A percentile compares a stretch with the other conserved stretches of the same genome.
Evolutionary conservation across 1,284 basidiomycete genomes (phyloP).

Genomic region (Vanrija sp.): DNA sequence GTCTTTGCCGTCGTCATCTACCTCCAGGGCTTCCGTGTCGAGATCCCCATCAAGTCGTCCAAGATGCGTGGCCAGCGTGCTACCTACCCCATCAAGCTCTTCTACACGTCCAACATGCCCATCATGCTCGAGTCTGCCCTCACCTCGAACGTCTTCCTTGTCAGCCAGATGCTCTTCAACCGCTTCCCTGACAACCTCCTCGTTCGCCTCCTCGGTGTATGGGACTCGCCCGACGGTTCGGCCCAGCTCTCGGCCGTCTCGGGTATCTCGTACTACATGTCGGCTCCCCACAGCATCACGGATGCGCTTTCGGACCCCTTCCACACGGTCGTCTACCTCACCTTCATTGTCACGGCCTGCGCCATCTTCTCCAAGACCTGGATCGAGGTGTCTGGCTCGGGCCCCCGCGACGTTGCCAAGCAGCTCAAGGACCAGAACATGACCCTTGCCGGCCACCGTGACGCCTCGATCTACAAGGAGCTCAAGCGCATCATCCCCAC

Average conservation of each 20-base stretch:
- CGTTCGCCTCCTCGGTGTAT: slow-evolving; percentile 85
- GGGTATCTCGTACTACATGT: slow-evolving; percentile 98
- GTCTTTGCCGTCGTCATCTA: slow-evolving; percentile 97
- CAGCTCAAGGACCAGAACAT: slow-evolving; percentile 98
- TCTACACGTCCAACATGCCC: slow-evolving; percentile 99
- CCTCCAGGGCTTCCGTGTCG: slow-evolving; percentile 96
- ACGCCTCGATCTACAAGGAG: slow-evolving; percentile 98
- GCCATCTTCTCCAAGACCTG: slow-evolving; percentile 98
- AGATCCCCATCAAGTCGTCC: slow-evolving; percentile 97
- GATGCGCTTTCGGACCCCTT: slow-evolving; percentile 86
- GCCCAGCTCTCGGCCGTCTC: slow-evolving; percentile 85
- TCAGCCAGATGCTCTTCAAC: slow-evolving; percentile 88
- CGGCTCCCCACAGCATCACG: slow-evolving; percentile 85
- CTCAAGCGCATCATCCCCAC: slow-evolving; percentile 96
- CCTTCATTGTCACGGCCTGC: slow-evolving; percentile 89
- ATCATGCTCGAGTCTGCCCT: slow-evolving; percentile 98
- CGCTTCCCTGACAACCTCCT: slow-evolving; percentile 90
- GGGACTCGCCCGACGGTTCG: slow-evolving; percentile 95
- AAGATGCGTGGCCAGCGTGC: slow-evolving; percentile 92
- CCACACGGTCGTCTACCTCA: slow-evolving; percentile 86
- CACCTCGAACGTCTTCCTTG: slow-evolving; percentile 91
- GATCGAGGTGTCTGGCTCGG: slow-evolving; percentile 96
- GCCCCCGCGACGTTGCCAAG: slow-evolving; percentile 93
- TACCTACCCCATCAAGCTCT: slow-evolving; percentile 94
- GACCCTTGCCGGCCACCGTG: slow-evolving; percentile 97